These are phyloP conservation scores for Aureobasidium leucospermi DNA, from an alignment of 2,329 filamentous ascomycete genomes.

Conservation along the genomic window DNA sequence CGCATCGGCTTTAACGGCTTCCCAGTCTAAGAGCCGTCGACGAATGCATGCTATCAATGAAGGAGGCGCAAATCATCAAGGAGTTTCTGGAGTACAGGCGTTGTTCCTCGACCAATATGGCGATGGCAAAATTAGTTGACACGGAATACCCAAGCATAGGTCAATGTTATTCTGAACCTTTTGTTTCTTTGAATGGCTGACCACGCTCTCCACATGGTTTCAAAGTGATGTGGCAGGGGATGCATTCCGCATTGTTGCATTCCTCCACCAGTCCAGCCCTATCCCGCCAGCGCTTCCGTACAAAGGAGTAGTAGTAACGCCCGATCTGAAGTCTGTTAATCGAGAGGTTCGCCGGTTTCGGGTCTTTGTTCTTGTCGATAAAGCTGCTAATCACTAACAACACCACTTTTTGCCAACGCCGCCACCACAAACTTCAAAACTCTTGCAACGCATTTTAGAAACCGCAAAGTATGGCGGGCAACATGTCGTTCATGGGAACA, in stretches of 20 bases:
- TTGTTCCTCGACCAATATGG: background rate
- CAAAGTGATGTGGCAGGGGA: background rate
- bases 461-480: background rate
- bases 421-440: background rate
- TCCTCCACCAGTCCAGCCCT: background rate
- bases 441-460: background rate
- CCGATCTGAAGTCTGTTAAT: background rate
- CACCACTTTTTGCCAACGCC: background rate
- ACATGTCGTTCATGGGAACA: background rate
- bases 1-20: constrained; percentile 44
- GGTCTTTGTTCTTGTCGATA: constrained; percentile 2
- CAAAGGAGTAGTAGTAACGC: background rate
- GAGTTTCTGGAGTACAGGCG: constrained; percentile 12
- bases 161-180: constrained; percentile 4
- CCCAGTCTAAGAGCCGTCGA: constrained; percentile 33
- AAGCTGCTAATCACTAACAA: background rate
- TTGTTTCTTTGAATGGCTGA: constrained; percentile 1
- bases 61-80: background rate
- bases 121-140: constrained; percentile 5
- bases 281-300: background rate
- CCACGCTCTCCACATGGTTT: background rate
- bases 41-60: background rate
- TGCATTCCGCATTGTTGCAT: constrained; percentile 3
- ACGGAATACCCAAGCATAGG: constrained; percentile 11
- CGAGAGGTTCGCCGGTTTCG: constrained; percentile 1